These are phyloP conservation scores for Leucaena leucocephala DNA, from an alignment of 306 rosid species.

Conservation along the genomic window DNA sequence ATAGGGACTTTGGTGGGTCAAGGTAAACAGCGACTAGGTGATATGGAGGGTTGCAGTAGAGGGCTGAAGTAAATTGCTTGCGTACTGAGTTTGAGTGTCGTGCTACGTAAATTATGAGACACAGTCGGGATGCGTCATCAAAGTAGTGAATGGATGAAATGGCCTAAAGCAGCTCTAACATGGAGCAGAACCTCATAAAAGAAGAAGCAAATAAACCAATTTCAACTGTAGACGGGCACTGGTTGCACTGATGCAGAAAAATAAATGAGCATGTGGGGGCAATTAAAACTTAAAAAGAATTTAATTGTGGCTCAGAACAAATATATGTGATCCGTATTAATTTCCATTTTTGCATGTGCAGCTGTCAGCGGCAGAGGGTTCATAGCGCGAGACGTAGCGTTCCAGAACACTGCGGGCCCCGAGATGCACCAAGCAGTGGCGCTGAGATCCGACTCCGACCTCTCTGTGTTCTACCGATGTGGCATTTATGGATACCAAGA, in stretches of 20 bases:
- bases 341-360: slow-evolving; percentile 26
- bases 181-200: neutral
- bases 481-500: slow-evolving; percentile 65
- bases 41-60: neutral
- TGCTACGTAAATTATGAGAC: neutral
- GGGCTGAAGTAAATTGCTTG: slow-evolving; percentile 6
- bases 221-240: neutral
- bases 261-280: slow-evolving; percentile 42
- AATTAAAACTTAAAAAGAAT: neutral
- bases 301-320: neutral
- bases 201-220: neutral
- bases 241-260: neutral
- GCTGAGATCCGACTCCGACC: slow-evolving; percentile 66
- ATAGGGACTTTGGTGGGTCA: neutral
- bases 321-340: neutral
- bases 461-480: slow-evolving; percentile 61
- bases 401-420: slow-evolving; percentile 73
- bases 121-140: neutral
- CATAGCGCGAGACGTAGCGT: slow-evolving; percentile 66
- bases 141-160: neutral
- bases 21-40: neutral
- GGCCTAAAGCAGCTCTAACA: neutral
- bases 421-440: slow-evolving; percentile 72
- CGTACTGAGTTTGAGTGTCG: neutral
- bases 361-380: slow-evolving; percentile 74